Base-by-base conservation (phyloP, 2,329 filamentous ascomycete species). In the Arachnopeziza araneosa region DNA sequence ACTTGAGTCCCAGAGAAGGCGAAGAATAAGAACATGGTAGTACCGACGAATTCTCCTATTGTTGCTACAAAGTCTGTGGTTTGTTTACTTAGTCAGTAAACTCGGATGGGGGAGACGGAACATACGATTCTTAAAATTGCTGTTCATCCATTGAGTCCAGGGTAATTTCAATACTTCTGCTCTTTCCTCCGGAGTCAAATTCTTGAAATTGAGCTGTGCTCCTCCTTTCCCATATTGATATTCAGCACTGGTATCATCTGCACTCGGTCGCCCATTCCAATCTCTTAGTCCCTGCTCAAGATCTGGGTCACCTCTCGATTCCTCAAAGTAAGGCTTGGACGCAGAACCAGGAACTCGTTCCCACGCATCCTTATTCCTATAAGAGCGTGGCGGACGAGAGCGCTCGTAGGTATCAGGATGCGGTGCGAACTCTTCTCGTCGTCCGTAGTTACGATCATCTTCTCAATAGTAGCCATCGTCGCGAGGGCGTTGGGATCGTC, bases 81-180 rank as follows among this genome's bases (percentile, higher is more conserved):
- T 24, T 30, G 12, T 50, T 50, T 56, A 24, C 24, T n/a, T 26
- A 30, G 2, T 5, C 10, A 30, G 9, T 5, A 3, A 52, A 24
- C 24, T 22, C n/a, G 19, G 23, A 14, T 22, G 23, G 19, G 5
- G 10, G n/a, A 3, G 32, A 52, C 36, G n/a, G 17, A 22, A 52
- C 49, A 23, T 23, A 57, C 50, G 73, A 67, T 80, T 77, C 71
- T 79, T 80, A 61, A 78, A 64, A 54, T 74, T 66, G 8, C 75
- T 77, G 66, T 79, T 75, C 77, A 79, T 79, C 78, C 77, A 79
- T 32, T 76, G 71, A 2, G 73, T 76, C 69, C 75, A 73, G 1
- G 77, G 78, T 23, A 79, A 69, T 44, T 77, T 74, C 70, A 79
- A 71, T 10, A 79, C 76, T 59, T 78, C 69, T 4, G 70, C 72